Conservation (phyloP, 345 rosid genomes). For the Camelina sativa region DNA sequence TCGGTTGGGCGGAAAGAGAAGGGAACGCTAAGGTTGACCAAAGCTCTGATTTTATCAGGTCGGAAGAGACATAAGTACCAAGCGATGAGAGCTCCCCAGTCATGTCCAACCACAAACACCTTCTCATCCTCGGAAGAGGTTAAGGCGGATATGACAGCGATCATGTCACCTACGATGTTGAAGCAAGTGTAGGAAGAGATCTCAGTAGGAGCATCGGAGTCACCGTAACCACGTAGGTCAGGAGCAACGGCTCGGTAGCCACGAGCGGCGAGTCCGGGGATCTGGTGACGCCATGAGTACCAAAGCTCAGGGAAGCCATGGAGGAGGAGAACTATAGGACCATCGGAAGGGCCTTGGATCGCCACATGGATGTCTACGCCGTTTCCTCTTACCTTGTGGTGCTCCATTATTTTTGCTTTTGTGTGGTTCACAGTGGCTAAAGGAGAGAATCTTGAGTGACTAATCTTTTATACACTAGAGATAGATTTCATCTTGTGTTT, state of each 20-base stretch:
- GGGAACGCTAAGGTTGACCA: conserved; percentile 44
- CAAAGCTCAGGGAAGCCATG: conserved; percentile 48
- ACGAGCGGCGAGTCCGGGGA: conserved; percentile 36
- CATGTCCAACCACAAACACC: conserved; percentile 49
- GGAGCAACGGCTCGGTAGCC: conserved; percentile 48
- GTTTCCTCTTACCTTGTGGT: conserved; percentile 55
- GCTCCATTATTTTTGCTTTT: conserved; percentile 44
- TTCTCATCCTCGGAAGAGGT: conserved; percentile 23
- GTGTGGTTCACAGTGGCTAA: background rate
- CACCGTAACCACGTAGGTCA: conserved; percentile 48
- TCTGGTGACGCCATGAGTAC: conserved; percentile 50
- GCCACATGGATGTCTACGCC: conserved; percentile 78
- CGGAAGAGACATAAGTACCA: conserved; percentile 44
- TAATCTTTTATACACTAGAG: background rate
- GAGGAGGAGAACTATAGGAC: conserved; percentile 39
- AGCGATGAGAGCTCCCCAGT: conserved; percentile 46
- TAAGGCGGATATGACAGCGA: conserved; percentile 26
- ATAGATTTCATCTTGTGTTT: background rate
- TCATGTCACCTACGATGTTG: conserved; percentile 37
- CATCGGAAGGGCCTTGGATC: conserved; percentile 51
- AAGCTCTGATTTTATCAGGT: conserved; percentile 44
- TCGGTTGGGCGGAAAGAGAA: conserved; percentile 17
- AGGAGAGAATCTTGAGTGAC: background rate
- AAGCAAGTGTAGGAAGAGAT: conserved; percentile 42
- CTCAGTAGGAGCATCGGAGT: conserved; percentile 35